Evolutionary conservation across 257 asterid genomes (phyloP).

Genomic region (Primulina eburnea): DNA sequence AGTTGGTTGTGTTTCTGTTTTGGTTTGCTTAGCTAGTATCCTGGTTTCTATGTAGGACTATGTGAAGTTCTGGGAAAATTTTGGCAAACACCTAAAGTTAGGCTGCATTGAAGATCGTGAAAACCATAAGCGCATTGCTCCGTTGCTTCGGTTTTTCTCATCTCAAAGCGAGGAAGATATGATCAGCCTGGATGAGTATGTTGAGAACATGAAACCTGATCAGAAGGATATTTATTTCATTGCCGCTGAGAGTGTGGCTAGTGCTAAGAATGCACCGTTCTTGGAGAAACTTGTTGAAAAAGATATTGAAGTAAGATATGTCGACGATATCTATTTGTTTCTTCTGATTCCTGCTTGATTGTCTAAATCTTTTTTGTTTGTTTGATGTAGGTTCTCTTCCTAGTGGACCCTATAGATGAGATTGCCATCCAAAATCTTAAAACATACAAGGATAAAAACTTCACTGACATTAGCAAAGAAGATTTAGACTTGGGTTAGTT

Average conservation of each 20-base stretch:
- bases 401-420: slow-evolving; percentile 96
- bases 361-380: slow-evolving; percentile 2
- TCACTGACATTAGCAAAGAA: slow-evolving; percentile 92
- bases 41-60: slow-evolving; percentile 60
- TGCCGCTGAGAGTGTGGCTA: slow-evolving; percentile 83
- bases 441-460: slow-evolving; percentile 79
- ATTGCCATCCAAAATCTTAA: slow-evolving; percentile 86
- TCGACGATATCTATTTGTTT: slow-evolving; percentile 18
- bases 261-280: slow-evolving; percentile 94
- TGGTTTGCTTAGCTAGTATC: slow-evolving; percentile 17
- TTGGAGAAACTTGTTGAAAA: slow-evolving; percentile 87
- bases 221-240: slow-evolving; percentile 86
- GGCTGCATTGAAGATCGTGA: slow-evolving; percentile 98
- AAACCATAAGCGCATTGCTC: slow-evolving; percentile 96
- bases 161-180: slow-evolving; percentile 81
- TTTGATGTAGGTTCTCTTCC: slow-evolving; percentile 67
- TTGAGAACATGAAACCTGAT: slow-evolving; percentile 86
- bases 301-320: slow-evolving; percentile 70
- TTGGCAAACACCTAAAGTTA: slow-evolving; percentile 79
- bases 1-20: not conserved
- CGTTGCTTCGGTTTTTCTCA: slow-evolving; percentile 80
- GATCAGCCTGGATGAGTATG: slow-evolving; percentile 94
- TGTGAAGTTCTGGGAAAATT: slow-evolving; percentile 81
- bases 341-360: slow-evolving; percentile 1
- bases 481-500: slow-evolving; percentile 92